Evolutionary conservation across 2,329 filamentous ascomycete species (phyloP).

Genomic region (Venturia effusa): DNA sequence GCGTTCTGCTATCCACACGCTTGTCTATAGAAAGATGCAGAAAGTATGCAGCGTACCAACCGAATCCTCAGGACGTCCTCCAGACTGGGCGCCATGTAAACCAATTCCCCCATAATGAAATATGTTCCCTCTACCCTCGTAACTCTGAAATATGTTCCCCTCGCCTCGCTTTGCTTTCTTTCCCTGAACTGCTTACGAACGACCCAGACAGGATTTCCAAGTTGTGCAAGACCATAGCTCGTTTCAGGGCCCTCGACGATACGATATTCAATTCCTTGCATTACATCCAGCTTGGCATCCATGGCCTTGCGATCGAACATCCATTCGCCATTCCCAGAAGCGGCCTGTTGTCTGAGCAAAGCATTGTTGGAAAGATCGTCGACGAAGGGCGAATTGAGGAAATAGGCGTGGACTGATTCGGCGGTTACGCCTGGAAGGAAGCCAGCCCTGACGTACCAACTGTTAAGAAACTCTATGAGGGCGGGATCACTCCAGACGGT

Average conservation of each 20-base stretch:
- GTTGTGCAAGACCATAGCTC: constrained; percentile 24
- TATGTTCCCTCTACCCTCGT: constrained; percentile 41
- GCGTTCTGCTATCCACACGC: not conserved
- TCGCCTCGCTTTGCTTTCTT: constrained; percentile 22
- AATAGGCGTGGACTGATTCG: constrained; percentile 45
- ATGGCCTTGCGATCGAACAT: constrained; percentile 45
- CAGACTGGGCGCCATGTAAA: constrained; percentile 52
- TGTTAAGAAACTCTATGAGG: not conserved
- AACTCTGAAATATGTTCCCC: not conserved
- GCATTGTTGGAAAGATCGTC: constrained; percentile 46
- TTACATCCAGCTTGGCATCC: constrained; percentile 42
- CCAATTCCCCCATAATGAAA: constrained; percentile 48
- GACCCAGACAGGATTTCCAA: constrained; percentile 42
- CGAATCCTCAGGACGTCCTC: constrained; percentile 46
- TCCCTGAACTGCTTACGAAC: constrained; percentile 47
- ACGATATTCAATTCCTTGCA: constrained; percentile 49
- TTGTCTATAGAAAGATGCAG: not conserved
- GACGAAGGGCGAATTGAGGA: constrained; percentile 52
- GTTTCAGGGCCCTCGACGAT: constrained; percentile 47
- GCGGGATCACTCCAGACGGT: not conserved
- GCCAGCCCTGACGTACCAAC: not conserved
- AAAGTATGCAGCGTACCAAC: constrained; percentile 32
- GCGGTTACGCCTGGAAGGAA: not conserved
- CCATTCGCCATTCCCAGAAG: constrained; percentile 32
- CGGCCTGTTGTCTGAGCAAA: constrained; percentile 40